A percentile compares a stretch with the other conserved stretches of the same genome.
Conservation (phyloP, 805 yeast species). For the Wickerhamiella slavikovae region DNA sequence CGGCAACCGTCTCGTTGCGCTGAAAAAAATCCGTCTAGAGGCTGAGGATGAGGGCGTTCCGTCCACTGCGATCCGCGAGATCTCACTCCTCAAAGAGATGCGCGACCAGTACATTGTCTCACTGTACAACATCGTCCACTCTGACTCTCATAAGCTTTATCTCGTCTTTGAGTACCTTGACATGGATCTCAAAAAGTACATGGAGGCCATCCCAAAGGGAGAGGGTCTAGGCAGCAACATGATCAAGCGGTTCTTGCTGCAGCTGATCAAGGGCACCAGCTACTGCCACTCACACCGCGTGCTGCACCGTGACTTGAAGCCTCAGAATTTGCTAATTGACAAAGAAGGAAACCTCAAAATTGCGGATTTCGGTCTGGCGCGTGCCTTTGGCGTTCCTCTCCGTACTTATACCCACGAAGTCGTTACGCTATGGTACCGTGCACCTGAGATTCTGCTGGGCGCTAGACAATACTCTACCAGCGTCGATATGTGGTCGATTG, state of each 20-base stretch:
- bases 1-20: constrained; percentile 84
- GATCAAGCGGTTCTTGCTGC: constrained; percentile 86
- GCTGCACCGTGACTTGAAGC: constrained; percentile 87
- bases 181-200: constrained; percentile 83
- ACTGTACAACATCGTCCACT: constrained; percentile 82
- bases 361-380: constrained; percentile 86
- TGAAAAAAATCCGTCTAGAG: constrained; percentile 85
- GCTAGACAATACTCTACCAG: constrained; percentile 96
- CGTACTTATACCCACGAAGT: constrained; percentile 96
- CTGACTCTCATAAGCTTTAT: constrained; percentile 80
- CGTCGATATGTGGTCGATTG: constrained; percentile 97
- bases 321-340: constrained; percentile 85
- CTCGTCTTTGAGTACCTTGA: constrained; percentile 87
- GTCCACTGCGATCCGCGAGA: constrained; percentile 92
- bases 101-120: constrained; percentile 85
- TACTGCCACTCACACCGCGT: constrained; percentile 92
- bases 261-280: constrained; percentile 71
- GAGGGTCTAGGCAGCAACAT: constrained; percentile 75
- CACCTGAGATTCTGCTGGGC: constrained; percentile 89
- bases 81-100: constrained; percentile 81
- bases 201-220: constrained; percentile 87
- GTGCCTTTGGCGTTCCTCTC: constrained; percentile 94
- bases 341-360: constrained; percentile 85
- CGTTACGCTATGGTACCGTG: constrained; percentile 92
- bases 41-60: constrained; percentile 98